phyloP scores from a whole-genome alignment of 2,329 filamentous ascomycete species.

The Fusarium gaditjirri region DNA sequence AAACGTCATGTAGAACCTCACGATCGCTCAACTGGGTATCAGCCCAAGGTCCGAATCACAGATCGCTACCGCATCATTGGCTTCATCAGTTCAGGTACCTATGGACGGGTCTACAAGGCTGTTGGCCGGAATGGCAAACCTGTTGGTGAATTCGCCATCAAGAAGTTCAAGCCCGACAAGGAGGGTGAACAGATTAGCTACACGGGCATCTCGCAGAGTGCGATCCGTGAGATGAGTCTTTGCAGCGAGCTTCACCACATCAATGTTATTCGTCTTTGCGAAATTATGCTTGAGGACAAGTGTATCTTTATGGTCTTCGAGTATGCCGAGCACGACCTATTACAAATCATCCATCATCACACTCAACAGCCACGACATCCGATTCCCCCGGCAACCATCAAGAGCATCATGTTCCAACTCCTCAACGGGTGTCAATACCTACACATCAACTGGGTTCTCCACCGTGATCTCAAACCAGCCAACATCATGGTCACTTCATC shows the following conservation, averaged over 20 bases:
- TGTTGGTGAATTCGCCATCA: conserved; percentile 91
- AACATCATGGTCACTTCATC: conserved; percentile 97
- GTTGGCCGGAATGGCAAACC: conserved; percentile 66
- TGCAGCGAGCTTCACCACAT: conserved; percentile 90
- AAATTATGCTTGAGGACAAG: conserved; percentile 98
- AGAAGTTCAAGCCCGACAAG: conserved; percentile 99
- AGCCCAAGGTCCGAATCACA: conserved; percentile 85
- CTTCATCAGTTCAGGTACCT: conserved; percentile 98
- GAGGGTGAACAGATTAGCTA: conserved; percentile 95
- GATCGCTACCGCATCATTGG: conserved; percentile 97
- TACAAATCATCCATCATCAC: conserved; percentile 99
- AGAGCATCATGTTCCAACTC: conserved; percentile 95
- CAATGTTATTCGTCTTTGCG: conserved; percentile 90
- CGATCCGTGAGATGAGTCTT: conserved; percentile 95
- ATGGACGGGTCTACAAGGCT: conserved; percentile 98
- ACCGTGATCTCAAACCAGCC: conserved; percentile 95
- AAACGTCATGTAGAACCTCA: conserved; percentile 58
- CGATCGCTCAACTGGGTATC: conserved; percentile 66
- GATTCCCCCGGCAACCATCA: conserved; percentile 88
- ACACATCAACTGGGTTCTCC: conserved; percentile 95
- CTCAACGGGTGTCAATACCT: conserved; percentile 95
- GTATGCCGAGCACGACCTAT: conserved; percentile 95
- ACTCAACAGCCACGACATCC: conserved; percentile 87
- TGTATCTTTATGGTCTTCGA: conserved; percentile 99
- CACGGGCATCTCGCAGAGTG: conserved; percentile 96